Evolutionary conservation across 371 early-diverging fungal genomes (phyloP), one percentile per base, ranked within the genome.

Genomic region (Mucor saturninus): DNA sequence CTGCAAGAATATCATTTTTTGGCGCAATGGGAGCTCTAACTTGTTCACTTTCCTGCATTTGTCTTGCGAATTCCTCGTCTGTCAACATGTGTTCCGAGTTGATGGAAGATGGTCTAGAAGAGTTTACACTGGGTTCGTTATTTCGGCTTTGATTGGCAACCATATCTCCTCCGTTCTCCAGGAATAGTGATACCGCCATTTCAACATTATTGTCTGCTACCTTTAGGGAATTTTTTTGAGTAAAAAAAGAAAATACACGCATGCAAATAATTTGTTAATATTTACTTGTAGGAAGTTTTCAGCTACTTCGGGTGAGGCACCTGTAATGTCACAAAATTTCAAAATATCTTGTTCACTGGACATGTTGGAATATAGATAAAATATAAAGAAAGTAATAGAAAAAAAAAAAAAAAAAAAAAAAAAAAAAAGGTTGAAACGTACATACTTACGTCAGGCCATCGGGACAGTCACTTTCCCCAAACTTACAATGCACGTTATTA

Each of bases 21-120:
- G 93, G 84, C 1, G 92, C 92, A 54, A 93, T 92, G 0, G 93
- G 93, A 13, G 92, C 91, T 49, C 93, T 81, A 8, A 91, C 86
- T 31, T 69, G 56, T 55, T 83, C 79, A 45, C 76, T 72, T 15
- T 76, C 80, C 39, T 82, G 77, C n/a, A 84, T 64, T 45, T 76
- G 81, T 51, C 84, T 78, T 6, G 88, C 84, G 21, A 85, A 63
- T 35, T 73, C 84, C 61, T 76, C 83, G 55, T 83, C 86, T 29
- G 78, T 67, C 65, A 80, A 69, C 15, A 69, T 55, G 54, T 30
- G 55, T 31, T 31, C 59, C 10, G 49, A 40, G 51, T 65, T 56
- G 29, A 39, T n/a, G 38, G 52, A 45, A 39, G 35, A 32, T 8
- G 38, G 35, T 52, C 54, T 56, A 28, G 62, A 39, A 31, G 67